Base-by-base conservation (phyloP, 164 flowering plant genomes). In the Malania oleifera region DNA sequence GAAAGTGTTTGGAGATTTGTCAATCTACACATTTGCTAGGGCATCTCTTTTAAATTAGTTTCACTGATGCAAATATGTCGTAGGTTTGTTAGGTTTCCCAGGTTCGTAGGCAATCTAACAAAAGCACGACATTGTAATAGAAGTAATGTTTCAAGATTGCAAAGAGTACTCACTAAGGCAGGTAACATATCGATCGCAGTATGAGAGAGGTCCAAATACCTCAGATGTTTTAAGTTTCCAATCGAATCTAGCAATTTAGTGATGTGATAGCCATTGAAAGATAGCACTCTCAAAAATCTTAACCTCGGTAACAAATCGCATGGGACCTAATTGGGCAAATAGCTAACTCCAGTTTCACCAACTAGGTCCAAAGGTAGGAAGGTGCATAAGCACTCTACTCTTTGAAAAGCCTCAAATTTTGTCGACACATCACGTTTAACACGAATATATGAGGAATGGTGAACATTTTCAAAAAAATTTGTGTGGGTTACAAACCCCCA, bases 61-160 rank as follows among this genome's bases (percentile, higher is more conserved):
- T 57, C 41, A 52, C 49, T 61, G 10, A 50, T 61, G 17, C 62
- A 60, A 4, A 74, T 67, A 58, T 67, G 56, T 0, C 56, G 52
- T 41, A 74, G 53, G 44, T 58, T 58, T 12, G 48, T 61, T 5
- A 67, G 44, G 10, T 47, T 37, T 20, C 52, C 40, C 34, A 61
- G 38, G 5, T 18, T 34, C 12, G 58, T 15, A 15, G 75, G 78
- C 37, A 74, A 39, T 50, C 31, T 22, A 0, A 2, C 44, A 13
- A 67, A 56, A 4, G 14, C 5, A 0, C 1, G 0, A 31, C 78
- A 74, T 0, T 22, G 7, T 5, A 15, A 24, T 31, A 29, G 59
- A 22, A 56, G 15, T 46, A 50, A 63, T 37, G 54, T 38, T 7
- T 50, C 68, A 38, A 47, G 56, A 38, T 43, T 64, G 13, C 18